Conservation (phyloP, 2,329 filamentous ascomycete species). For the Cucurbitaria berberidis region DNA sequence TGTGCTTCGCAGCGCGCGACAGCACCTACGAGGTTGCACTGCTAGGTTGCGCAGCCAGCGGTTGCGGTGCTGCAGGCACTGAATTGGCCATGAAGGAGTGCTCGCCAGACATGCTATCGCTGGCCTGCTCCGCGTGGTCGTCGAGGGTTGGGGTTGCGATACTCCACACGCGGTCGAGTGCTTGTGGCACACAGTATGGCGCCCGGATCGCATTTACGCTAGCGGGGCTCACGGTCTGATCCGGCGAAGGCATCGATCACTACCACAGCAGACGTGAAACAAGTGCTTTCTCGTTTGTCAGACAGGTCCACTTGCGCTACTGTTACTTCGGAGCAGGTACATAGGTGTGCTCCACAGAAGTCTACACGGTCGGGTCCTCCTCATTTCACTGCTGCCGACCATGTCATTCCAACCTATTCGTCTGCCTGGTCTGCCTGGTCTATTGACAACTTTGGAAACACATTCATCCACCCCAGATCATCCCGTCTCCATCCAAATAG, state of each 20-base stretch:
- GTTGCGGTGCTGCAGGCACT: slow-evolving; percentile 32
- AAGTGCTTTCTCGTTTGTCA: not conserved
- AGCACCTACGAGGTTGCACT: slow-evolving; percentile 42
- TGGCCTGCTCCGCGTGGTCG: slow-evolving; percentile 9
- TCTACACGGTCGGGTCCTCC: not conserved
- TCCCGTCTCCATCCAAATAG: slow-evolving; percentile 5
- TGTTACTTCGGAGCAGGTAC: not conserved
- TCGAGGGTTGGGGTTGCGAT: slow-evolving; percentile 26
- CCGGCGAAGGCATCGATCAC: not conserved
- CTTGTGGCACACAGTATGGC: slow-evolving; percentile 1
- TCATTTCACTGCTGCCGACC: not conserved
- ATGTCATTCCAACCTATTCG: no score
- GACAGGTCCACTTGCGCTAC: not conserved
- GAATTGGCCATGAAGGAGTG: slow-evolving; percentile 49
- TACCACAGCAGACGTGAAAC: slow-evolving; percentile 1
- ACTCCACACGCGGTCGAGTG: slow-evolving; percentile 14
- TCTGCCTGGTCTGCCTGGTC: not conserved
- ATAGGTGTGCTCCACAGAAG: no score
- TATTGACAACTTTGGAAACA: no score
- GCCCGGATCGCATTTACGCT: slow-evolving; percentile 2
- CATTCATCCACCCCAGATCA: not conserved
- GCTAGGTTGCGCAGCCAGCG: slow-evolving; percentile 43
- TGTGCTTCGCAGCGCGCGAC: slow-evolving; percentile 14
- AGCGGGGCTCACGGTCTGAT: slow-evolving; percentile 1
- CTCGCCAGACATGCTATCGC: slow-evolving; percentile 44